Evolutionary conservation across 2,329 filamentous ascomycete genomes (phyloP).

Genomic region (Xylariaceae sp.): DNA sequence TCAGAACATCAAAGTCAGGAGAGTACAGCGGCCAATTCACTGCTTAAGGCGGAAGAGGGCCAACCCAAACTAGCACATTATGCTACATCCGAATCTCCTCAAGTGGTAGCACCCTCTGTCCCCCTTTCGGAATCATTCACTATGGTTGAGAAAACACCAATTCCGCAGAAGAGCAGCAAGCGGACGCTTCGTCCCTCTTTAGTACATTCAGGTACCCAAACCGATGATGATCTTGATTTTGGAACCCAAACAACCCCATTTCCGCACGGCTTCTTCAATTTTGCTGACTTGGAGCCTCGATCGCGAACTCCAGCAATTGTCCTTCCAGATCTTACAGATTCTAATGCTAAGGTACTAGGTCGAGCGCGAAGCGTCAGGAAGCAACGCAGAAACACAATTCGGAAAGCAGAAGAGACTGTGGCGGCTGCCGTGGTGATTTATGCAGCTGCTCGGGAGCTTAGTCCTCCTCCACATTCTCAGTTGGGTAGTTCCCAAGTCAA

Average conservation of each 20-base stretch:
- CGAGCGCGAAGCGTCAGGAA: conserved; percentile 48
- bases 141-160: conserved; percentile 16
- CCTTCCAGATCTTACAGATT: conserved; percentile 47
- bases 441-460: conserved; percentile 52
- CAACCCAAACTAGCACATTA: conserved; percentile 1
- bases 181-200: conserved; percentile 25
- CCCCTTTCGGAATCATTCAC: conserved; percentile 27
- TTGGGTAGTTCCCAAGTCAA: conserved; percentile 26
- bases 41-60: neutral
- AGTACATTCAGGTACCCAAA: conserved; percentile 36
- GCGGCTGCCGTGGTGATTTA: conserved; percentile 59
- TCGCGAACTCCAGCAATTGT: conserved; percentile 52
- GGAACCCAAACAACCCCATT: conserved; percentile 14
- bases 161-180: conserved; percentile 27
- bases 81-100: conserved; percentile 12
- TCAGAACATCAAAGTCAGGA: neutral
- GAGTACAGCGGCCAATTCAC: neutral
- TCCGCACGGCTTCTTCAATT: conserved; percentile 23
- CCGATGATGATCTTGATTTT: conserved; percentile 26
- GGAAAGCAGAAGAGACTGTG: conserved; percentile 54
- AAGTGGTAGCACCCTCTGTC: conserved; percentile 15
- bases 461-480: conserved; percentile 39
- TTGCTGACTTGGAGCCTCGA: conserved; percentile 38
- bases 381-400: conserved; percentile 48
- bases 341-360: conserved; percentile 44